Evolutionary conservation across 129 eudicot genomes (phyloP), one percentile per base, ranked within the genome.

Genomic region (Dittrichia graveolens): DNA sequence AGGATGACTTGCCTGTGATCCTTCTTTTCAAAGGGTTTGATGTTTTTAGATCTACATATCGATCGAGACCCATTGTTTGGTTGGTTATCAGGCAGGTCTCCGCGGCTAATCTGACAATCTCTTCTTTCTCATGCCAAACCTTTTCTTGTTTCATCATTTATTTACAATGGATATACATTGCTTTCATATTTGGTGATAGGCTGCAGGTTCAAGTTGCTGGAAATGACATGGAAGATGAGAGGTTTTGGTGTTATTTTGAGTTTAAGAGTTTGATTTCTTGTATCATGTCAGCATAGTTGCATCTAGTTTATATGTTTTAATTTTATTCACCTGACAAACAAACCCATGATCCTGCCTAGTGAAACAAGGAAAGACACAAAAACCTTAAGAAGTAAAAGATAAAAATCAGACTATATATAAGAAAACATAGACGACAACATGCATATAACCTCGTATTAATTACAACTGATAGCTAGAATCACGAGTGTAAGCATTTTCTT

Each of bases 1-100:
- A 86, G 86, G 88, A 83, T 83, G 91, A 83, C 91, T 86, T 86
- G 91, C 87, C 85, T 82, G 79, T 67, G n/a, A n/a, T 71, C 38
- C 78, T 63, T 64, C 62, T 41, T 56, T 58, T 68, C 60, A 43
- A 78, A 44, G 72, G 64, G 69, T 46, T 16, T 43, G 40, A 69
- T 42, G 62, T 57, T 63, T 37, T 54, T 8, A 66, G 59, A 39
- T 39, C n/a, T 3, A n/a, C 24, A 39, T 41, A 34, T 14, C 11
- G 35, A 34, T 14, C 11, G 35, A 11, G 72, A 52, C 47, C 64
- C 50, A 4, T 55, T 65, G 61, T 58, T 74, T 72, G 49, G 77
- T 62, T n/a, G 64, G 65, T 68, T 69, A 59, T 73, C 76, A 80
- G 87, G 87, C 91, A 74, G 74, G 74, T 80, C 85, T 72, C 71